Evolutionary conservation across 805 yeast genomes (phyloP), one percentile per base, ranked within the genome.

Genomic region (Cyberlindnera subsufficiens): DNA sequence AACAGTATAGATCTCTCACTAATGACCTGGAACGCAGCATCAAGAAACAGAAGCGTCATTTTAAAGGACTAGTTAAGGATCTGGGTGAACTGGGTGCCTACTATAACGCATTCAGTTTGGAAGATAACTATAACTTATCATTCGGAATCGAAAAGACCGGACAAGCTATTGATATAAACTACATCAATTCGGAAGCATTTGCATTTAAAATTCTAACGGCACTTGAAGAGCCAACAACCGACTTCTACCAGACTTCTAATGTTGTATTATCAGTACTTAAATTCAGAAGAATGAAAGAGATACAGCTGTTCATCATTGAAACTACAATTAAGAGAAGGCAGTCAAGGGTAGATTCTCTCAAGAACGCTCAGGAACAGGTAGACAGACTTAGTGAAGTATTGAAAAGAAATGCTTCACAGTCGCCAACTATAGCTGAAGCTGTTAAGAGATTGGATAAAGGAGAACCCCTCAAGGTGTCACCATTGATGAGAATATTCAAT

Each of bases 141-240:
- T 56, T 78, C 4, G 69, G 80, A 3, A 72, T 87, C 46, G 98
- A 93, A 58, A 78, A 80, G 48, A 77, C 88, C 25, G 97, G 98
- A 1, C 89, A 86, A 55, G 83, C 89, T 1, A 80, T 86, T 49
- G 98, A 93, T 60, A 75, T 81, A 32, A 78, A 75, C 32, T 80
- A 75, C 47, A 74, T 80, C 16, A 75, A 79, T 17, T 59, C 71
- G 8, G 75, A 71, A 44, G 67, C 68, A 20, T 49, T 71, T 34
- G 61, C 64, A 3, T 53, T 52, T 43, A 68, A 68, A 31, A 49
- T 70, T 14, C 50, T 61, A 35, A 61, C 64, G 7, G 46, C 60
- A 1, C 46, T 69, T 14, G 68, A 65, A 45, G 74, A 70, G 44
- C 71, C 71, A 13, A 47, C 63, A 0, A 51, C 54, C 16, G 71